These are phyloP conservation scores for Fusarium sp. DNA, from an alignment of 2,329 filamentous ascomycete species.

Conservation along the genomic window DNA sequence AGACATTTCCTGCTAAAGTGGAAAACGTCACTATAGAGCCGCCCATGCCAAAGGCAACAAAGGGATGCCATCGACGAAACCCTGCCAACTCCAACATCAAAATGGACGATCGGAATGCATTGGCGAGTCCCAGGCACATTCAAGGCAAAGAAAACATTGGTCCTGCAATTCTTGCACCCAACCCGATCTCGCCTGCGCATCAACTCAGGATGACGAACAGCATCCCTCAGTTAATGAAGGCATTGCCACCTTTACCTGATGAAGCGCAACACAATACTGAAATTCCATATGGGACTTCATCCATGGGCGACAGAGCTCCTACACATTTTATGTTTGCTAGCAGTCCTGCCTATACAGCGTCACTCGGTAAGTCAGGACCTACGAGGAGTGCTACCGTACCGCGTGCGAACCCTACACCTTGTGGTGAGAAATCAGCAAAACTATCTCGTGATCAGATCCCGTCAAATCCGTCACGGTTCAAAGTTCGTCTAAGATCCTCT, in stretches of 20 bases:
- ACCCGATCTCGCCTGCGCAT: conserved; percentile 62
- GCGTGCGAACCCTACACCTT: conserved; percentile 1
- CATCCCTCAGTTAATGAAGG: conserved; percentile 66
- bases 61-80: conserved; percentile 47
- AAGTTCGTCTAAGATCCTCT: conserved; percentile 47
- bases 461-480: conserved; percentile 46
- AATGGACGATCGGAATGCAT: conserved; percentile 27
- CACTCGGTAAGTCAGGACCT: conserved; percentile 4
- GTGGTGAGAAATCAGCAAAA: conserved; percentile 1
- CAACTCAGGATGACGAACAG: conserved; percentile 63
- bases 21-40: conserved; percentile 1
- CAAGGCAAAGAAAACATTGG: conserved; percentile 21
- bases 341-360: conserved; percentile 21
- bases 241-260: conserved; percentile 61
- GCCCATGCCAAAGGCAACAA: neutral
- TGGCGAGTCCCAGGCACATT: neutral
- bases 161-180: conserved; percentile 59
- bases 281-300: conserved; percentile 3
- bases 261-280: conserved; percentile 32
- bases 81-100: conserved; percentile 44
- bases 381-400: neutral
- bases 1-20: neutral
- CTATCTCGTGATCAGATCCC: conserved; percentile 5
- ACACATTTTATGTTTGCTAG: conserved; percentile 27
- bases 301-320: conserved; percentile 18